A percentile compares a stretch with the other conserved stretches of the same genome.
Conservation (phyloP, 192 early-diverging fungal species). For the Phycomyces blakesleeanus region DNA sequence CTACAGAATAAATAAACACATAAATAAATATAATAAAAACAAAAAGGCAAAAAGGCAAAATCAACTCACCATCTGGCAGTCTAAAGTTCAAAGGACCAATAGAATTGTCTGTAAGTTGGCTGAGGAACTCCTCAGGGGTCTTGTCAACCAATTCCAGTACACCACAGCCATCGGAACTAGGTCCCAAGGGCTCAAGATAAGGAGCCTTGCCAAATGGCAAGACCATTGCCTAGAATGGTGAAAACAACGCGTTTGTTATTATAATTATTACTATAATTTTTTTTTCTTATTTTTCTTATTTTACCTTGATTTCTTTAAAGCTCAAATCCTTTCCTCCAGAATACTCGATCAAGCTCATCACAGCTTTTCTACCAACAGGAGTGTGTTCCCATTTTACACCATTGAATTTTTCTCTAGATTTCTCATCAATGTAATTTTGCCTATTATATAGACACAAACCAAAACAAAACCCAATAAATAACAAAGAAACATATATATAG, state of each 20-base stretch:
- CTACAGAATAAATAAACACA: neutral
- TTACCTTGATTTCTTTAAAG: slow-evolving; percentile 19
- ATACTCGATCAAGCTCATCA: slow-evolving; percentile 21
- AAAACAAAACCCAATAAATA: too few species aligned
- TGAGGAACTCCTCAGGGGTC: slow-evolving; percentile 26
- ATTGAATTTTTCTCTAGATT: slow-evolving; percentile 21
- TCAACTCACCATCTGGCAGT: slow-evolving; percentile 6
- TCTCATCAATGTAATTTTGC: slow-evolving; percentile 26
- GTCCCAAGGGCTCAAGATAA: neutral
- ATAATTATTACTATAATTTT: neutral
- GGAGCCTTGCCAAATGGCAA: neutral
- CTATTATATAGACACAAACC: slow-evolving; percentile 5
- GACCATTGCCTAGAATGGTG: neutral
- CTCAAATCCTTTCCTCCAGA: slow-evolving; percentile 1
- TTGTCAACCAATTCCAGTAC: slow-evolving; percentile 23
- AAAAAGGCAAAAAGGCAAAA: neutral
- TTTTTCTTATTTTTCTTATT: too few species aligned
- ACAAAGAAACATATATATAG: too few species aligned
- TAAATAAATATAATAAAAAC: neutral
- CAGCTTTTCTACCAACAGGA: neutral
- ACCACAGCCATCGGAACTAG: slow-evolving; percentile 10
- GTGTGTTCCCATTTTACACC: slow-evolving; percentile 1
- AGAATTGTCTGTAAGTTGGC: slow-evolving; percentile 12
- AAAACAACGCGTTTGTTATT: neutral
- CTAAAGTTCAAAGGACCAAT: slow-evolving; percentile 12